A percentile compares a stretch with the other conserved stretches of the same genome.
phyloP scores from a whole-genome alignment of 345 rosid genomes.

The Melaleuca quinquenervia region DNA sequence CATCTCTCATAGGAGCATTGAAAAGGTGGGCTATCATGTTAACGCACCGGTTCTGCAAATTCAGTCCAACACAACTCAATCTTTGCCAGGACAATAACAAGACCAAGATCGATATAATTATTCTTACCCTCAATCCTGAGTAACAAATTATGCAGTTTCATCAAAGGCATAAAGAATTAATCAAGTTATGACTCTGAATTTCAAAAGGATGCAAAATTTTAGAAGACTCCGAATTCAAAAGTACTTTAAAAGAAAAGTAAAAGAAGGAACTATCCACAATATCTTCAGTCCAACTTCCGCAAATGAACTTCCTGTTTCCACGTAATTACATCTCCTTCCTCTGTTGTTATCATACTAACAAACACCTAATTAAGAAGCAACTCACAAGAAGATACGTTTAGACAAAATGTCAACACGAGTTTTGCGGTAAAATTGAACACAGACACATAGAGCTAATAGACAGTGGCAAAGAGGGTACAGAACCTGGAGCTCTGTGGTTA shows the following conservation, averaged over 20 bases:
- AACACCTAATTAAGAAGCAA: neutral
- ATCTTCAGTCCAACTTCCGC: neutral
- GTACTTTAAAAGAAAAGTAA: neutral
- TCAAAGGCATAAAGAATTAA: neutral
- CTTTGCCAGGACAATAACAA: neutral
- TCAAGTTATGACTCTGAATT: neutral
- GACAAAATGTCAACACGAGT: neutral
- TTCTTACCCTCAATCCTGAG: neutral
- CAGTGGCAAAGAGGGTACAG: neutral
- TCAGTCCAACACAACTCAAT: neutral
- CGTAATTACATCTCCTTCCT: neutral
- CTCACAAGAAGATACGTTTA: neutral
- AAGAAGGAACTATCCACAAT: neutral
- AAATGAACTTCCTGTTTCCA: neutral
- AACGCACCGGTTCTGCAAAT: slow-evolving; percentile 40
- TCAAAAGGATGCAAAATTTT: neutral
- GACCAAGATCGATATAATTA: neutral
- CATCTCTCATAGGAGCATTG: slow-evolving; percentile 34
- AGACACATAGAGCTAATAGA: neutral
- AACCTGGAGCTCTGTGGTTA: slow-evolving; percentile 45
- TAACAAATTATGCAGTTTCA: neutral
- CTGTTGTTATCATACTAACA: neutral
- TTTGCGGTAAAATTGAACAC: neutral
- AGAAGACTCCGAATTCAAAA: neutral
- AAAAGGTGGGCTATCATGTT: slow-evolving; percentile 45